Percentiles rank a stretch among this genome's conserved stretches.
Evolutionary conservation across 129 eudicot genomes (phyloP).

Genomic region (Cynara cardunculus): DNA sequence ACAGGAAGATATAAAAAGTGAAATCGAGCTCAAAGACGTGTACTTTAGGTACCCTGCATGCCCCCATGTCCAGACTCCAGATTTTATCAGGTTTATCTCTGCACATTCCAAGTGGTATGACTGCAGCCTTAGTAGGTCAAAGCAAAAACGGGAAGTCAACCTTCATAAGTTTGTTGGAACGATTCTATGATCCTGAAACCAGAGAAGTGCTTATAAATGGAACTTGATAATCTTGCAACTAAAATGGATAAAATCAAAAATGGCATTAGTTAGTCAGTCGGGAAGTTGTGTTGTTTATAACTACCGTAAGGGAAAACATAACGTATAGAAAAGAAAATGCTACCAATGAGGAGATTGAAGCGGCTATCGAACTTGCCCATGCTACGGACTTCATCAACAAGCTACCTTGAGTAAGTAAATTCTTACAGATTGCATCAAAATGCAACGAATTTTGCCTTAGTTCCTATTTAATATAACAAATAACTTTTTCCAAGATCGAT

Average conservation of each 20-base stretch:
- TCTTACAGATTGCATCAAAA: neutral
- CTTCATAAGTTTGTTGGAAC: conserved; percentile 56
- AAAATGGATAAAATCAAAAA: conserved; percentile 49
- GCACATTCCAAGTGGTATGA: conserved; percentile 47
- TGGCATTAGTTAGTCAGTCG: conserved; percentile 71
- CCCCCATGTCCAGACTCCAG: conserved; percentile 61
- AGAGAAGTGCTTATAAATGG: conserved; percentile 68
- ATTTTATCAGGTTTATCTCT: conserved; percentile 64
- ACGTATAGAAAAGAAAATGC: conserved; percentile 60
- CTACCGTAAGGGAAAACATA: conserved; percentile 52
- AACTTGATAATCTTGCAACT: conserved; percentile 42
- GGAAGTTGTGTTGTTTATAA: conserved; percentile 59
- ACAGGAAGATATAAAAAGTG: conserved; percentile 46
- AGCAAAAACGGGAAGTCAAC: conserved; percentile 94
- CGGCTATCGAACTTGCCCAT: conserved; percentile 63
- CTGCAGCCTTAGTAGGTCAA: conserved; percentile 82
- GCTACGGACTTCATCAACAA: conserved; percentile 73
- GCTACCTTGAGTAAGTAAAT: conserved; percentile 43
- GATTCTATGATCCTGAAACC: conserved; percentile 77
- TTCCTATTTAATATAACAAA: neutral
- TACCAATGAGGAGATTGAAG: conserved; percentile 50
- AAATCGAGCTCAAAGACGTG: conserved; percentile 66
- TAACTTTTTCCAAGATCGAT: no score
- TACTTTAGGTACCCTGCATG: conserved; percentile 69
- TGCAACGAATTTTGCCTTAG: neutral